Percentiles rank a stretch among this genome's conserved stretches.
Evolutionary conservation across 805 yeast species (phyloP).

Genomic region (Pichia rugopelliculosa): DNA sequence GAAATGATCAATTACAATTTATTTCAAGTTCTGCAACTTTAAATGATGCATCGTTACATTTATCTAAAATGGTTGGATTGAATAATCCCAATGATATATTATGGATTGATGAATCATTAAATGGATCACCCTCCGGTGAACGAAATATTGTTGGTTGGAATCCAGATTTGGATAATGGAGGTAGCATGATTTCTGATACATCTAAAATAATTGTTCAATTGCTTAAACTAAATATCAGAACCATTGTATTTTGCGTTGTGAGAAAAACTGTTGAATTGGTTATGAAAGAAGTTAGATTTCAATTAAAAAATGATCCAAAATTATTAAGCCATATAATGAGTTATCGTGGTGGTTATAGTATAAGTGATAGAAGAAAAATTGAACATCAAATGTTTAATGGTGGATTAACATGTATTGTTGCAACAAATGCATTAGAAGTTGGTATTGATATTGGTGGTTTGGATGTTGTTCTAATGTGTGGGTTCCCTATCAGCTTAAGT

Average conservation of each 20-base stretch:
- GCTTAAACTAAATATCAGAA: conserved; percentile 56
- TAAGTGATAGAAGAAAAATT: conserved; percentile 76
- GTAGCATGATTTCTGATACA: conserved; percentile 66
- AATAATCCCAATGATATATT: conserved; percentile 35
- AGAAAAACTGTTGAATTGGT: conserved; percentile 79
- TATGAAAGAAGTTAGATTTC: conserved; percentile 72
- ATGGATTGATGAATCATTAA: conserved; percentile 47
- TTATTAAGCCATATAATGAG: conserved; percentile 69
- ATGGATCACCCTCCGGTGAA: conserved; percentile 85
- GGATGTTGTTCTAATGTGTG: conserved; percentile 88
- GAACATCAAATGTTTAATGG: conserved; percentile 91
- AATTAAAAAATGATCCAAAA: conserved; percentile 39
- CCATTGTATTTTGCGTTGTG: conserved; percentile 86
- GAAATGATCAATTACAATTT: conserved; percentile 51
- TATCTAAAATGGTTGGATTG: conserved; percentile 68
- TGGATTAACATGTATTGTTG: conserved; percentile 73
- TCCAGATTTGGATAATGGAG: conserved; percentile 61
- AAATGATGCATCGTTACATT: conserved; percentile 62
- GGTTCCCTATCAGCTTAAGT: conserved; percentile 83
- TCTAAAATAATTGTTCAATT: conserved; percentile 67
- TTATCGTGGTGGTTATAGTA: conserved; percentile 91
- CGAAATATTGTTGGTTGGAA: conserved; percentile 78
- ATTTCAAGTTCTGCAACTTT: conserved; percentile 95
- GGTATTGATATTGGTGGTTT: conserved; percentile 93
- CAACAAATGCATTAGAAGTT: conserved; percentile 91